Conservation (phyloP, 108 stramenopile species). For the Conticribra weissflogii region DNA sequence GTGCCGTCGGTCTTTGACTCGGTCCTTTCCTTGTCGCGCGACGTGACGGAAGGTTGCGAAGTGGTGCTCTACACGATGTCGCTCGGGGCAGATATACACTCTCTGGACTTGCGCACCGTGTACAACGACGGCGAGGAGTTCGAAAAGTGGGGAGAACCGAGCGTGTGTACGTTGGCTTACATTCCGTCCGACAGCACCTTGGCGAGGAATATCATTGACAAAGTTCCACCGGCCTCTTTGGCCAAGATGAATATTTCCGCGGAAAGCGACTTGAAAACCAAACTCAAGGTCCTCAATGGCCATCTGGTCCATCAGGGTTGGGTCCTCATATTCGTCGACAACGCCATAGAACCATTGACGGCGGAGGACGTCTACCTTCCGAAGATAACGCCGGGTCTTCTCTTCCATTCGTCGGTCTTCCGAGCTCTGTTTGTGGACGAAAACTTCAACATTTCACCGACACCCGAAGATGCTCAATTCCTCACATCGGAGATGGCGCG, state of each 20-base stretch:
- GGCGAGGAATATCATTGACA: slow-evolving; percentile 50
- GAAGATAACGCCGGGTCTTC: slow-evolving; percentile 72
- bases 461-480: slow-evolving; percentile 69
- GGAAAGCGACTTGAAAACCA: slow-evolving; percentile 18
- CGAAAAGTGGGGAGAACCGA: slow-evolving; percentile 39
- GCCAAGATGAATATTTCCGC: slow-evolving; percentile 51
- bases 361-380: slow-evolving; percentile 51
- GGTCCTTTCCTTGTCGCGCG: slow-evolving; percentile 32
- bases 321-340: slow-evolving; percentile 38
- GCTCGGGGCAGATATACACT: slow-evolving; percentile 60
- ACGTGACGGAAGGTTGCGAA: slow-evolving; percentile 71
- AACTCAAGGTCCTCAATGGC: slow-evolving; percentile 61
- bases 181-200: slow-evolving; percentile 67
- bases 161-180: slow-evolving; percentile 78
- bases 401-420: slow-evolving; percentile 60
- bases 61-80: slow-evolving; percentile 74
- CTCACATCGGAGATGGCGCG: slow-evolving; percentile 61
- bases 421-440: slow-evolving; percentile 73
- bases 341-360: slow-evolving; percentile 37
- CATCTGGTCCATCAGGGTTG: slow-evolving; percentile 58
- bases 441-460: slow-evolving; percentile 63
- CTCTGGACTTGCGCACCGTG: slow-evolving; percentile 51
- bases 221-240: slow-evolving; percentile 58
- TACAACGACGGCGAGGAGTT: slow-evolving; percentile 60
- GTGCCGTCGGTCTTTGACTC: slow-evolving; percentile 70